These are phyloP conservation scores for Diaporthe batatas DNA, from an alignment of 2,329 filamentous ascomycete species.

Conservation along the genomic window DNA sequence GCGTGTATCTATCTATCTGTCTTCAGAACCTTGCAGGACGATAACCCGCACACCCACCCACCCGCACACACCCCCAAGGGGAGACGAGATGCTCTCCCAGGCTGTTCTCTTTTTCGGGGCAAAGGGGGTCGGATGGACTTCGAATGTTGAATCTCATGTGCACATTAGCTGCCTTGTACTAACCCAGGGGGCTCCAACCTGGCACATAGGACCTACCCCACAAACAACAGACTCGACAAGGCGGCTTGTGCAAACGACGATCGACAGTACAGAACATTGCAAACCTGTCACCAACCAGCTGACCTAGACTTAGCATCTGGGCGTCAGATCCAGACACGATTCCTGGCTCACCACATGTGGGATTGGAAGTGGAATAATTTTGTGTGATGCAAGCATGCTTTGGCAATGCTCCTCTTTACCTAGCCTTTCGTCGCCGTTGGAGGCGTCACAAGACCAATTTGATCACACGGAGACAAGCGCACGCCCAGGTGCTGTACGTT, in stretches of 20 bases:
- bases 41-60: too few relatives aligned
- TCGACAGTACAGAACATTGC: too few relatives aligned
- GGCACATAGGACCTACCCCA: too few relatives aligned
- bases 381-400: not conserved
- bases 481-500: too few relatives aligned
- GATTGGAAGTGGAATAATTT: not conserved
- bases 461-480: not conserved
- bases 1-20: not conserved
- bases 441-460: not conserved
- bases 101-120: too few relatives aligned
- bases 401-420: too few relatives aligned
- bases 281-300: not conserved
- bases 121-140: too few relatives aligned
- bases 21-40: not conserved
- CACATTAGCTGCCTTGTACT: too few relatives aligned
- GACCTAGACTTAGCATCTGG: not conserved
- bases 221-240: not conserved
- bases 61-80: too few relatives aligned
- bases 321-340: not conserved
- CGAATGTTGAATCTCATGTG: too few relatives aligned
- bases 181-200: too few relatives aligned
- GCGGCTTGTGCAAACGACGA: not conserved
- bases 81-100: too few relatives aligned
- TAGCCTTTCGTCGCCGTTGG: not conserved
- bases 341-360: not conserved